A percentile compares a stretch with the other conserved stretches of the same genome.
Conservation (phyloP, 148 eudicot genomes). For the Vaccinium darrowii region DNA sequence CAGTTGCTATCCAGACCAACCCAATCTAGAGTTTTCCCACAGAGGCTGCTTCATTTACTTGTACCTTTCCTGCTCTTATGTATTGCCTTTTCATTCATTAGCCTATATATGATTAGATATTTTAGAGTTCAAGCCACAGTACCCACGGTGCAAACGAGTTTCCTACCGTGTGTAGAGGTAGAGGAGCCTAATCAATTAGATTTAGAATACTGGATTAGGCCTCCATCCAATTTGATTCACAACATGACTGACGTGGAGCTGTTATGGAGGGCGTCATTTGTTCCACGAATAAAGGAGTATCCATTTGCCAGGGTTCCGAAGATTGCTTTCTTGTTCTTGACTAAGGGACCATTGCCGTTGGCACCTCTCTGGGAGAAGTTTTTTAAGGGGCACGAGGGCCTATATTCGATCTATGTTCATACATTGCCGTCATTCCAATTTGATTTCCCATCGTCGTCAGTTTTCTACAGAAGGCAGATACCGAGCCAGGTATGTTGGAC, state of each 20-base stretch:
- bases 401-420: slow-evolving; percentile 78
- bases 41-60: slow-evolving; percentile 47
- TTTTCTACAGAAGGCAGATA: slow-evolving; percentile 70
- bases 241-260: slow-evolving; percentile 74
- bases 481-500: slow-evolving; percentile 78
- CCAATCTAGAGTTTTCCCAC: slow-evolving; percentile 64
- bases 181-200: slow-evolving; percentile 42
- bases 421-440: slow-evolving; percentile 59
- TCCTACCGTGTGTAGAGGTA: slow-evolving; percentile 40
- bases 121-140: slow-evolving; percentile 48
- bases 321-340: slow-evolving; percentile 94
- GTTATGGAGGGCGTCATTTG: slow-evolving; percentile 75
- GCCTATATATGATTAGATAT: slow-evolving; percentile 47
- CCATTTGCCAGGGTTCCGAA: slow-evolving; percentile 72
- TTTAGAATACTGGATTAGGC: slow-evolving; percentile 57
- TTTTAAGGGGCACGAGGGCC: slow-evolving; percentile 64
- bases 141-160: slow-evolving; percentile 35
- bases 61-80: slow-evolving; percentile 57
- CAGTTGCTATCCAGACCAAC: slow-evolving; percentile 43
- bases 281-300: slow-evolving; percentile 54
- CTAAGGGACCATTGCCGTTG: slow-evolving; percentile 91
- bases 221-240: slow-evolving; percentile 75
- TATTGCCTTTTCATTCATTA: slow-evolving; percentile 51
- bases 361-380: slow-evolving; percentile 96
- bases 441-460: slow-evolving; percentile 60